Percentiles rank a stretch among this genome's conserved stretches.
Evolutionary conservation across 2,329 filamentous ascomycete genomes (phyloP).

Genomic region (Claviceps capensis): DNA sequence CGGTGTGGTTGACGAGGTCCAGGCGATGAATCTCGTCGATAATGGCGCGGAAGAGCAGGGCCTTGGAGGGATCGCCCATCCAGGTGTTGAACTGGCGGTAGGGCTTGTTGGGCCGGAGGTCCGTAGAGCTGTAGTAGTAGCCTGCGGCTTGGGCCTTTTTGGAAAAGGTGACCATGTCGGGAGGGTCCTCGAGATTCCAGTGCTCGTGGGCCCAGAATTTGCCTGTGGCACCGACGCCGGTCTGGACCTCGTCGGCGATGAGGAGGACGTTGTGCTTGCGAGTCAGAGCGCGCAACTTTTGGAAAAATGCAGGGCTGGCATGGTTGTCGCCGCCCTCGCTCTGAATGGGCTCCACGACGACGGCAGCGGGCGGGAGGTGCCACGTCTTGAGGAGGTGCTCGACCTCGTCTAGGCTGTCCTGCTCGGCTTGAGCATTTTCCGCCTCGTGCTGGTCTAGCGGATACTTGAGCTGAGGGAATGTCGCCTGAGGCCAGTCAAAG

Average conservation of each 20-base stretch:
- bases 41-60: conserved; percentile 76
- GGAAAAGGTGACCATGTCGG: conserved; percentile 89
- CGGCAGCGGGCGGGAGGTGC: conserved; percentile 66
- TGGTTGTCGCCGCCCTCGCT: conserved; percentile 94
- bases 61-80: conserved; percentile 86
- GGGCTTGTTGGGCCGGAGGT: conserved; percentile 75
- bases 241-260: conserved; percentile 92
- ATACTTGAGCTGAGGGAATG: conserved; percentile 77
- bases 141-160: conserved; percentile 93
- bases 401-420: conserved; percentile 68
- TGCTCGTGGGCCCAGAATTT: conserved; percentile 97
- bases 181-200: conserved; percentile 68
- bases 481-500: conserved; percentile 87
- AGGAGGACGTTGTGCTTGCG: conserved; percentile 64
- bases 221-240: conserved; percentile 80
- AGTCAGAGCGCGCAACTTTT: conserved; percentile 65
- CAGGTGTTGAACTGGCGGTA: conserved; percentile 97
- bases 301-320: conserved; percentile 78
- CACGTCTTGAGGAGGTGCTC: conserved; percentile 69
- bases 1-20: conserved; percentile 68
- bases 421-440: conserved; percentile 73
- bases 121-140: conserved; percentile 76
- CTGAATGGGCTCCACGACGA: conserved; percentile 82
- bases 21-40: conserved; percentile 65
- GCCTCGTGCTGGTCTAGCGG: conserved; percentile 65